Conservation (phyloP, 2,329 filamentous ascomycete genomes). For the Exophiala dermatitidis region DNA sequence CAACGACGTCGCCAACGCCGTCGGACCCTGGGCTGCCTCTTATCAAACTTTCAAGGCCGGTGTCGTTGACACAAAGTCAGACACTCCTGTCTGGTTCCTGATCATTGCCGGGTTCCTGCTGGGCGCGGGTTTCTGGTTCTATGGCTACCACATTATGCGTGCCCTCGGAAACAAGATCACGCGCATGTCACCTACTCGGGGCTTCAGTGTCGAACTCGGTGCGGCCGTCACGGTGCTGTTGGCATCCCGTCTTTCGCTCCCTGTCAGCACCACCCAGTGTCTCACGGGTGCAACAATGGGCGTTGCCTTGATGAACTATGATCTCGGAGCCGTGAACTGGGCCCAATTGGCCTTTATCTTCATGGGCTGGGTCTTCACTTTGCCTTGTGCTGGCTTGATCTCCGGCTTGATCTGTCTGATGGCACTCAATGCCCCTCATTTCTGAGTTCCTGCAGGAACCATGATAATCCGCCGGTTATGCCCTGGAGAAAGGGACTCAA, state of each 20-base stretch:
- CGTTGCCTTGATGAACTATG: conserved; percentile 35
- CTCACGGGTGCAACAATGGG: conserved; percentile 33
- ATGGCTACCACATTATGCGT: conserved; percentile 34
- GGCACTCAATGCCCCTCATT: neutral
- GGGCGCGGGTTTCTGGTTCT: conserved; percentile 39
- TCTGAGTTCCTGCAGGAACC: no score
- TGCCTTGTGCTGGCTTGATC: conserved; percentile 36
- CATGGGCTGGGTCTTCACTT: conserved; percentile 40
- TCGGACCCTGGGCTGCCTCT: conserved; percentile 36
- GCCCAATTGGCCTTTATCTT: conserved; percentile 39
- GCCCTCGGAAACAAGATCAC: conserved; percentile 39
- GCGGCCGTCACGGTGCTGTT: conserved; percentile 37
- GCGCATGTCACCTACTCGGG: conserved; percentile 34
- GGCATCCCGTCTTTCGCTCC: conserved; percentile 32
- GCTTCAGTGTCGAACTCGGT: conserved; percentile 37
- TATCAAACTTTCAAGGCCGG: conserved; percentile 35
- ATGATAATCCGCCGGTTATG: no score
- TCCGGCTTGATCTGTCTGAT: neutral
- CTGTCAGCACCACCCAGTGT: conserved; percentile 36
- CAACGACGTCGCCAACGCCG: conserved; percentile 40
- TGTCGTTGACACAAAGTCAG: conserved; percentile 28
- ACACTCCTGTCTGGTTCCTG: conserved; percentile 38
- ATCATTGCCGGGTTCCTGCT: conserved; percentile 34
- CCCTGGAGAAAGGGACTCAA: no score
- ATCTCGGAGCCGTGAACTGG: conserved; percentile 40